These are phyloP conservation scores for Copromyces sp. DNA, from an alignment of 495 filamentous ascomycete genomes.

Conservation along the genomic window DNA sequence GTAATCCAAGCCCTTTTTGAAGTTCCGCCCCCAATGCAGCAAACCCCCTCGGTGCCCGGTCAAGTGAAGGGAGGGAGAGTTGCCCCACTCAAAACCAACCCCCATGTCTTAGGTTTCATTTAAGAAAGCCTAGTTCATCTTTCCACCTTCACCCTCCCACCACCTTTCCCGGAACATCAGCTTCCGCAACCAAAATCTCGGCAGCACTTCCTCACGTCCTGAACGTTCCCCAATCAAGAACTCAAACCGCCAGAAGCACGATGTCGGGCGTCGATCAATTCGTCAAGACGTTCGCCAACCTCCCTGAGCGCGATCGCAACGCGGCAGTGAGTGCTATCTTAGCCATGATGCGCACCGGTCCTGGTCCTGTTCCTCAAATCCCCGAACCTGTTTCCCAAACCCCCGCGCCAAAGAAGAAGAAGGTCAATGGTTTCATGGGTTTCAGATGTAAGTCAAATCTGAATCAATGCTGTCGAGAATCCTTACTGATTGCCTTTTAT, in stretches of 20 bases:
- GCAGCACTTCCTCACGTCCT: not conserved
- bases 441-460: slow-evolving; percentile 4
- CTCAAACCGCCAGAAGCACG: not conserved
- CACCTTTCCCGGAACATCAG: not conserved
- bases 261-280: slow-evolving; percentile 2
- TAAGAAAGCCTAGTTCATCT: not conserved
- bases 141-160: not conserved
- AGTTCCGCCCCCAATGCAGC: not conserved
- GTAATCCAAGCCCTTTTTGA: not conserved
- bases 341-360: not conserved
- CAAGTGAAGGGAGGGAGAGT: not conserved
- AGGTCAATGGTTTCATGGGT: slow-evolving; percentile 13
- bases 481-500: not conserved
- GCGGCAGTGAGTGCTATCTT: not conserved
- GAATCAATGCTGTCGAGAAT: not conserved
- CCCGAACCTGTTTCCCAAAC: not conserved
- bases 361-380: no score
- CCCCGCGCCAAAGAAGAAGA: slow-evolving; percentile 10
- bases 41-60: not conserved
- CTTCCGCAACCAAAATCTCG: not conserved
- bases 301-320: not conserved
- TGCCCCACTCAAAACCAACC: not conserved
- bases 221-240: not conserved
- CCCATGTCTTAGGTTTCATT: not conserved
- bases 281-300: not conserved